Evolutionary conservation across 768 basidiomycete genomes (phyloP), one percentile per base, ranked within the genome.

Genomic region (Suillus brevipes): DNA sequence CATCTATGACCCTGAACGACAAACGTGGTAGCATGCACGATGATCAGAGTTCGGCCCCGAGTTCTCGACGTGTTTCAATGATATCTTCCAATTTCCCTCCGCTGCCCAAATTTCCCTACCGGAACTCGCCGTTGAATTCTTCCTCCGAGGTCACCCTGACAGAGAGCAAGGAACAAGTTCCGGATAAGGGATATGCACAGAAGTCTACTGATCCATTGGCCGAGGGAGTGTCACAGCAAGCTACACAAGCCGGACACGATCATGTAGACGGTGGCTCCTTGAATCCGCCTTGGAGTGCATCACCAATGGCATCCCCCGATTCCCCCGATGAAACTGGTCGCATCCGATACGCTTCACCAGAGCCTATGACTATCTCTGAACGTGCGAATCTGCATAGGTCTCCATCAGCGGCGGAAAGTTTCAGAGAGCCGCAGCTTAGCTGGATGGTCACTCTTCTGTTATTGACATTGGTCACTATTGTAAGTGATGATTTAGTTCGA

Each of bases 391-490:
- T 59, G 52, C 45, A 37, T 62, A 43, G 12, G 18, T 18, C 28
- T n/a, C 28, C 42, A 14, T 75, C 75, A n/a, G 64, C 67, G 1
- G 34, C 37, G 57, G 45, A 67, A 40, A 69, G 73, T 2, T 77
- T 73, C 56, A 82, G 87, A 71, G 78, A 81, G 62, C 89, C 90
- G 4, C 79, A 80, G 68, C 69, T 92, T 69, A 90, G 88, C 71
- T 77, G 86, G 74, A 77, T 80, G 37, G 74, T 91, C 70, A 87
- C 86, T 2, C 68, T 90, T 12, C 67, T 82, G 16, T 69, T 91
- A 25, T 73, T 94, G 60, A 75, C 83, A 8, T 56, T 79, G 4
- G 87, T 91, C 38, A 91, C 92, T 0, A 82, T 85, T 36, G 90
- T 91, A 70, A 71, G 86, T 79, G 16, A 45, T 45, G 61, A 43